Evolutionary conservation across 192 early-diverging fungal species (phyloP).

Genomic region (Coemansia sp.): DNA sequence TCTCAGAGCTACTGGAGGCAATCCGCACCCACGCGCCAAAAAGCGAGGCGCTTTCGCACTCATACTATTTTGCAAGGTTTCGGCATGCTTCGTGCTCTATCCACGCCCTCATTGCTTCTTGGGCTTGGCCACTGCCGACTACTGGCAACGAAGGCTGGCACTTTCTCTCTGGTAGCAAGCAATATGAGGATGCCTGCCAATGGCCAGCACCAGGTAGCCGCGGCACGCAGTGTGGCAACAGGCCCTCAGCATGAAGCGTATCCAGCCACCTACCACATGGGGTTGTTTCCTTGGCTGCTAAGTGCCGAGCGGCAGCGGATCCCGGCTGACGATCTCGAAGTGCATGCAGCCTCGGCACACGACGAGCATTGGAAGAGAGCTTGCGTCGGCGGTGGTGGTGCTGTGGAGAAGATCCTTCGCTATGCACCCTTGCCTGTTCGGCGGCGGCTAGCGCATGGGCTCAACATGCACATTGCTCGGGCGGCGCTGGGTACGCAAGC

Average conservation of each 20-base stretch:
- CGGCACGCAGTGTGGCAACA: not conserved
- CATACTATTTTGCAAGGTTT: not conserved
- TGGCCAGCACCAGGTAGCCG: not conserved
- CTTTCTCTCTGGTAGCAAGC: not conserved
- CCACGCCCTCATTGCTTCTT: not conserved
- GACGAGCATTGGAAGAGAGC: not conserved
- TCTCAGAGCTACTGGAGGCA: not conserved
- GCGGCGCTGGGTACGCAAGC: constrained; percentile 32
- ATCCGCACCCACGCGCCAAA: not conserved
- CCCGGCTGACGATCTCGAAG: constrained; percentile 35
- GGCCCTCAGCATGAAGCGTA: not conserved
- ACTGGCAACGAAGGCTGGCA: constrained; percentile 1
- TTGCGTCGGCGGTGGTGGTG: not conserved
- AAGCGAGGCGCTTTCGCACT: not conserved
- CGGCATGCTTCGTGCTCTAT: not conserved
- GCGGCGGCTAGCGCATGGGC: constrained; percentile 25
- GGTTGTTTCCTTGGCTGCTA: constrained; percentile 42
- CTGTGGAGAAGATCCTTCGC: not conserved
- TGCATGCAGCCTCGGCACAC: not conserved
- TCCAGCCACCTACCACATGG: constrained; percentile 5
- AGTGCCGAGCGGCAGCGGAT: constrained; percentile 49
- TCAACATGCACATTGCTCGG: constrained; percentile 41
- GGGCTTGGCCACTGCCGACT: not conserved
- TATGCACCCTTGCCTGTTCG: constrained; percentile 26
- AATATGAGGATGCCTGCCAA: not conserved